phyloP scores from a whole-genome alignment of 2,329 filamentous ascomycete genomes.

The Fusarium citri region DNA sequence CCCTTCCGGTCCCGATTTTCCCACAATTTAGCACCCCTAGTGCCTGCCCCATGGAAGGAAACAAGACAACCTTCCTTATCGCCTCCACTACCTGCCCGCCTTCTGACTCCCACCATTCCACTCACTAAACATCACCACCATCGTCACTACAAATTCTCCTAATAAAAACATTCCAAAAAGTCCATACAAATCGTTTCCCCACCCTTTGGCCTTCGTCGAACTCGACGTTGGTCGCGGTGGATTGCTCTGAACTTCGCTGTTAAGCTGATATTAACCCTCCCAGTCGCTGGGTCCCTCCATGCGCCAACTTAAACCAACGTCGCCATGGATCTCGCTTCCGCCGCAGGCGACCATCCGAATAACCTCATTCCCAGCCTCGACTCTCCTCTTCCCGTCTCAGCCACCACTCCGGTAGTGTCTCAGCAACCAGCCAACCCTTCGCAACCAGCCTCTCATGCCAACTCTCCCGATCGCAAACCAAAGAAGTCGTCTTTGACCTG shows the following conservation, averaged over 20 bases:
- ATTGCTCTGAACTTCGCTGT: conserved; percentile 30
- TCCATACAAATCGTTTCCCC: conserved; percentile 10
- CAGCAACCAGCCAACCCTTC: conserved; percentile 33
- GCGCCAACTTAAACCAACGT: conserved; percentile 39
- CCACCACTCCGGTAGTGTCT: conserved; percentile 18
- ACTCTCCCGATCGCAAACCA: conserved; percentile 51
- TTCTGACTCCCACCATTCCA: conserved; percentile 25
- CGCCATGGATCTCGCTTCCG: conserved; percentile 48
- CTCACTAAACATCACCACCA: conserved; percentile 25
- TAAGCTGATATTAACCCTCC: conserved; percentile 30
- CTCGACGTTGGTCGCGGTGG: conserved; percentile 32
- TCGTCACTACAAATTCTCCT: conserved; percentile 21
- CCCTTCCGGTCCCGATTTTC: conserved; percentile 44
- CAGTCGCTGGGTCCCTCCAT: conserved; percentile 40
- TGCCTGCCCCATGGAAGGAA: conserved; percentile 4
- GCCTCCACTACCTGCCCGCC: conserved; percentile 30
- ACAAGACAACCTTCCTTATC: conserved; percentile 23
- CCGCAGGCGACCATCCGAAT: conserved; percentile 46
- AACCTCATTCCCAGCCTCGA: conserved; percentile 43
- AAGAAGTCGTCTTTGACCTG: conserved; percentile 63
- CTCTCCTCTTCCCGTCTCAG: conserved; percentile 38
- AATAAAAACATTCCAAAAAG: conserved; percentile 18
- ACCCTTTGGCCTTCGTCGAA: conserved; percentile 32
- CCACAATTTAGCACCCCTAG: conserved; percentile 20
- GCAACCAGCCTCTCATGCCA: conserved; percentile 41